Evolutionary conservation across 2,329 filamentous ascomycete genomes (phyloP), one percentile per base, ranked within the genome.

Genomic region (Trichoderma pleuroti): DNA sequence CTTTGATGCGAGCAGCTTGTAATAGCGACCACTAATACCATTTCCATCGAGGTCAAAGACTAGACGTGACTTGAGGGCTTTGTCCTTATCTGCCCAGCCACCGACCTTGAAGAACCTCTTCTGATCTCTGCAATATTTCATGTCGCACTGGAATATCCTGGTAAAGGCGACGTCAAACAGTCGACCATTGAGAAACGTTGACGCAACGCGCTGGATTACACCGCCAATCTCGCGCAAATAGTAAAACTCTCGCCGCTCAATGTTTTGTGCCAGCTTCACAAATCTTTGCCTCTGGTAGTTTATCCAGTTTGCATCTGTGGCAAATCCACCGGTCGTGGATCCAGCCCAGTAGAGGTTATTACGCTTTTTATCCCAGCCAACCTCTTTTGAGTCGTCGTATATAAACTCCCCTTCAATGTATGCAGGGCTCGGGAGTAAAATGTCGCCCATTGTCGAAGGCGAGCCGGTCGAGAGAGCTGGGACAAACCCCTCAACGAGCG

Each of bases 311-410:
- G 76, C 72, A 11, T 78, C 75, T 0, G 72, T 72, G 0, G 77
- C 78, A 49, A 78, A 83, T 0, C 82, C 86, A 3, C 87, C 87
- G 0, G 87, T 88, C 0, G 82, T 87, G 0, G 84, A 86, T 0
- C 87, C 87, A 0, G 84, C 82, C 88, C 87, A 90, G 75, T 89
- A 89, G 0, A 89, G 74, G 3, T 82, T 83, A 42, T 85, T 83
- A 1, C 73, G 73, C 73, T 90, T 90, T 7, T 79, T 60, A 0
- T 83, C 76, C 86, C 86, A 90, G 0, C 78, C 74, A 0, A 82
- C 49, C 70, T 88, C 87, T 3, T 78, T 60, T 0, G 71, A 34
- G 0, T 77, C 74, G 3, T 82, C 75, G 73, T 88, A 88, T 5
- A 74, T 72, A 34, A 84, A 82, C 54, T 82, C 78, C 2, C 77